Evolutionary conservation across 1,284 basidiomycete genomes (phyloP).

Genomic region (Ustilago bromivora): DNA sequence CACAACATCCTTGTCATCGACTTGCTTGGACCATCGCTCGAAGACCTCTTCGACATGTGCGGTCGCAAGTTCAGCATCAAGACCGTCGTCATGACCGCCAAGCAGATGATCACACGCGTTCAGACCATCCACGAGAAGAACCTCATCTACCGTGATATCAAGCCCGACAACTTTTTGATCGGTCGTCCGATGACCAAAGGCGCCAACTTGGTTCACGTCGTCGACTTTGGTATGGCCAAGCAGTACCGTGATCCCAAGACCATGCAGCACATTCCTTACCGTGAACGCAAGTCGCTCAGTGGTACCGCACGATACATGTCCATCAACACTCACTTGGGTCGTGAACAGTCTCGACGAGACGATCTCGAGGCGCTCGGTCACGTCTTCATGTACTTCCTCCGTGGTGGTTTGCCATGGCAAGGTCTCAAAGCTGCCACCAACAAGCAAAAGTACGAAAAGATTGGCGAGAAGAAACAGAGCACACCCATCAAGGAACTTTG

Average conservation of each 20-base stretch:
- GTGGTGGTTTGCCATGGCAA: conserved; percentile 92
- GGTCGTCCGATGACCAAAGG: conserved; percentile 89
- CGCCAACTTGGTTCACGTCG: conserved; percentile 84
- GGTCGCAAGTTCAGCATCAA: conserved; percentile 92
- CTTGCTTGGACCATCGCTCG: conserved; percentile 88
- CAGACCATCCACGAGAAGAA: conserved; percentile 97
- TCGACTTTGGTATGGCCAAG: conserved; percentile 98
- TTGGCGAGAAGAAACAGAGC: conserved; percentile 97
- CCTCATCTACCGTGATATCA: conserved; percentile 96
- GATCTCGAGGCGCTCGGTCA: conserved; percentile 94
- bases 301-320: conserved; percentile 95
- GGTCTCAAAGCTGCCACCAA: conserved; percentile 95
- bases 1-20: conserved; percentile 98
- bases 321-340: conserved; percentile 94
- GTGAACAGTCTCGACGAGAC: conserved; percentile 93
- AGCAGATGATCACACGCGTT: conserved; percentile 85
- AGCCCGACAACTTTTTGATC: conserved; percentile 96
- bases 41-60: conserved; percentile 97
- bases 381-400: conserved; percentile 97
- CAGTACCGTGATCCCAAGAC: conserved; percentile 97
- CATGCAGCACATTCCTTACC: conserved; percentile 95
- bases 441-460: conserved; percentile 99
- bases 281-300: conserved; percentile 90
- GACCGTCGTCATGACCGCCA: conserved; percentile 95
- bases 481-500: conserved; percentile 94